Evolutionary conservation across 164 flowering plant species (phyloP), one percentile per base, ranked within the genome.

Genomic region (Brasenia schreberi): DNA sequence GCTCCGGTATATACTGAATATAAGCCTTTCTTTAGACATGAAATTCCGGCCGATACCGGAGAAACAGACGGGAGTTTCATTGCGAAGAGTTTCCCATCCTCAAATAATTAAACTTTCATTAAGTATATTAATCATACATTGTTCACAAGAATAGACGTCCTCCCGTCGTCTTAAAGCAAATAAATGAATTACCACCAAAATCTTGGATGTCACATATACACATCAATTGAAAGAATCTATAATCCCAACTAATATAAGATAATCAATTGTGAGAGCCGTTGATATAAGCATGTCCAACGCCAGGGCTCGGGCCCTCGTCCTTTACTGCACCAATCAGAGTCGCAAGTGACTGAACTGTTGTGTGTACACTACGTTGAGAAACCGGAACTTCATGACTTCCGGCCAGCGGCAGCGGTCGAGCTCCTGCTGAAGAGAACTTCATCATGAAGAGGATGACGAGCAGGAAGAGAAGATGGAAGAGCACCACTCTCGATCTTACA

Each of bases 31-130:
- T 73, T 49, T 71, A 10, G 16, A n/a, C 64, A 14, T 49, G 39
- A 18, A 68, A 14, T 53, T 18, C 65, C 77, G 79, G 16, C 82
- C 82, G 5, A 64, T 64, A 19, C 82, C 81, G 0, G 78, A 73
- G 56, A 77, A 70, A 3, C 80, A 78, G 11, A 80, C 80, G 0
- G 75, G 63, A 9, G 65, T 18, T 66, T 77, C 75, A 7, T 73
- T 67, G 18, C 71, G 74, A 27, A 76, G 67, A 19, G 70, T 70
- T 70, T 14, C 14, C 6, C 5, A 14, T 39, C 7, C 42, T 62
- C 9, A 18, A 33, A 33, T 33, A 1, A 33, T 1, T 33, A 33
- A 33, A 33, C 39, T 33, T 33, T 33, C 39, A 33, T 33, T 33
- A 4, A 1, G 39, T 33, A 33, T 1, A 33, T 33, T 33, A 33